These are phyloP conservation scores for Cystobasidium ongulense DNA, from an alignment of 768 basidiomycete species.

Conservation along the genomic window DNA sequence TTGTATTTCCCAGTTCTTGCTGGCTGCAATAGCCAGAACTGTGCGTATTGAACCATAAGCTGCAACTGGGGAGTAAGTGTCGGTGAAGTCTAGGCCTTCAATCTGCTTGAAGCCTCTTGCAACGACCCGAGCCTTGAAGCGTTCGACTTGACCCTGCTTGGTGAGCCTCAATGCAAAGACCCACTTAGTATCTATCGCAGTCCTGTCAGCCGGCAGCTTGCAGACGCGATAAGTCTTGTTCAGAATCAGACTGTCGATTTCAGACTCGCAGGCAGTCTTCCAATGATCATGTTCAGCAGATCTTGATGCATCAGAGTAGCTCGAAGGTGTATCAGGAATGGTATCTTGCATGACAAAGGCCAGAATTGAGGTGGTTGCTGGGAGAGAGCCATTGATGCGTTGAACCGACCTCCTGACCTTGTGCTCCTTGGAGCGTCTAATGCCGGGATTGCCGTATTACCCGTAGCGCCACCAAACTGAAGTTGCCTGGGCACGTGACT, in stretches of 20 bases:
- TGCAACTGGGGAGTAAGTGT: too few relatives aligned
- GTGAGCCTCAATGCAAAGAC: too few relatives aligned
- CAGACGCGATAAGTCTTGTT: too few relatives aligned
- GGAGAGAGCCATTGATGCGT: background rate
- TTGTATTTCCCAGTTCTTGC: background rate
- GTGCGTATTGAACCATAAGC: background rate
- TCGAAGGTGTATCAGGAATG: background rate
- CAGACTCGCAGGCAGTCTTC: too few relatives aligned
- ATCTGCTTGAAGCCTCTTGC: too few relatives aligned
- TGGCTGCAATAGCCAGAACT: background rate
- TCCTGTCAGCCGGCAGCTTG: too few relatives aligned
- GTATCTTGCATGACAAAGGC: background rate
- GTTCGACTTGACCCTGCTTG: too few relatives aligned
- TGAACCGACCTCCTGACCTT: background rate
- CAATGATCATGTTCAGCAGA: background rate
- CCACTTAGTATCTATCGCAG: too few relatives aligned
- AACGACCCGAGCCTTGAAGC: too few relatives aligned
- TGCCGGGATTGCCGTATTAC: background rate
- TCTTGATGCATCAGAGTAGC: background rate
- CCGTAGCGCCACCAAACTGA: background rate
- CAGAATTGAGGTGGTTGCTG: background rate
- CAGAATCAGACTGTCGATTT: too few relatives aligned
- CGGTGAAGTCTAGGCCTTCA: too few relatives aligned
- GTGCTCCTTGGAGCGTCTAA: background rate
- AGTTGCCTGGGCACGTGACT: background rate